These are phyloP conservation scores for Pleomassaria siparia DNA, from an alignment of 2,329 filamentous ascomycete species.

Conservation along the genomic window DNA sequence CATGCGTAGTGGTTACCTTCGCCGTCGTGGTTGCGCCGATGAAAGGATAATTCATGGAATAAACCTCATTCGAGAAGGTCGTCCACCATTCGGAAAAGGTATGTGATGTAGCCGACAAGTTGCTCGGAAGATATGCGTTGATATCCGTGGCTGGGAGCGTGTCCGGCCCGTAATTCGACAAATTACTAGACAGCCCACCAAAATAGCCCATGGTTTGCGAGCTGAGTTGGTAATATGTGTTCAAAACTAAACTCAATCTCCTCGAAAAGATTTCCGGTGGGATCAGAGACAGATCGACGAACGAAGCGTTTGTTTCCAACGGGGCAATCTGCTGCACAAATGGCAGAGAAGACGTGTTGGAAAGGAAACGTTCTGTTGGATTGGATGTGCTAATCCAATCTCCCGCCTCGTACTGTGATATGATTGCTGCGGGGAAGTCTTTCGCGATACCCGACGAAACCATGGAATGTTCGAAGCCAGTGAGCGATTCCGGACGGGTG, in stretches of 20 bases:
- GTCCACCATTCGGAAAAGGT: conserved; percentile 21
- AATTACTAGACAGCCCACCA: conserved; percentile 21
- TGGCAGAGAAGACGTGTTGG: conserved; percentile 22
- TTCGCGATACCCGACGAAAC: conserved; percentile 9
- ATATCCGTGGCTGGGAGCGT: conserved; percentile 23
- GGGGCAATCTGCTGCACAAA: conserved; percentile 16
- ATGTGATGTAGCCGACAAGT: conserved; percentile 16
- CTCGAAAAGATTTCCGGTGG: conserved; percentile 18
- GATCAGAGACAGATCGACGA: conserved; percentile 17
- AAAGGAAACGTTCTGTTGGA: conserved; percentile 25
- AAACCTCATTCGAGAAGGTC: conserved; percentile 5
- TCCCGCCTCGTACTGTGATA: background rate
- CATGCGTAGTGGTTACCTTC: conserved; percentile 5
- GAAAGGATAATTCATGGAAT: conserved; percentile 16
- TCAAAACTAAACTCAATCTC: conserved; percentile 25
- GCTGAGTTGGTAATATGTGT: conserved; percentile 37
- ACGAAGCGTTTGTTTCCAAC: conserved; percentile 1
- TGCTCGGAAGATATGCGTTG: conserved; percentile 22
- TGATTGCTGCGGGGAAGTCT: conserved; percentile 19
- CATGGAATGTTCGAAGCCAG: conserved; percentile 18
- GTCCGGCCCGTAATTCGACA: conserved; percentile 29
- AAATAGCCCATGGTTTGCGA: conserved; percentile 26
- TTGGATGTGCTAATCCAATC: conserved; percentile 14
- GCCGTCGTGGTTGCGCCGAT: conserved; percentile 30
- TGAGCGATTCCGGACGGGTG: conserved; percentile 11